Percentiles rank a stretch among this genome's conserved stretches.
These are phyloP conservation scores for Tricholomella constricta DNA, from an alignment of 768 basidiomycete genomes.

Conservation along the genomic window DNA sequence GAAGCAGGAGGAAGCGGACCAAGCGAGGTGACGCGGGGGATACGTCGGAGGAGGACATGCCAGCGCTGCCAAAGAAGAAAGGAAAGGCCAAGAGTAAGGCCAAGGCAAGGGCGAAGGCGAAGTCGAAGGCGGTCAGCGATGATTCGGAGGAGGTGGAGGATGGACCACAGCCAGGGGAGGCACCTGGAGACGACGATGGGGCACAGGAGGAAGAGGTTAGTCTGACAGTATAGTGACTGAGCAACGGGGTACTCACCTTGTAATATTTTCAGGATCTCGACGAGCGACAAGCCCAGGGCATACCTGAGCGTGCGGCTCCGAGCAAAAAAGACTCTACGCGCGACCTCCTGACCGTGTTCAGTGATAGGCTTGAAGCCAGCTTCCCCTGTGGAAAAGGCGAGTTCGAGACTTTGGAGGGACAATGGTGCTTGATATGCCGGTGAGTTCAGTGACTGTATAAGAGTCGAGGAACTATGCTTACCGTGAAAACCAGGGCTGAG, in stretches of 20 bases:
- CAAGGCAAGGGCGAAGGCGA: no score
- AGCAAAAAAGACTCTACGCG: not conserved
- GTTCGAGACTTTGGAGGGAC: not conserved
- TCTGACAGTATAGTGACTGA: not conserved
- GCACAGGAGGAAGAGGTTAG: not conserved
- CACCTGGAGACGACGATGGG: not conserved
- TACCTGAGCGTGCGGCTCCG: not conserved
- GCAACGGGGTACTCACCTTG: no score
- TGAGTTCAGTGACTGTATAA: no score
- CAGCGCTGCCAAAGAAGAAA: no score
- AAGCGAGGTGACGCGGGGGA: no score
- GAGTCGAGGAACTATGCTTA: no score
- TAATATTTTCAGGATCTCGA: slow-evolving; percentile 3
- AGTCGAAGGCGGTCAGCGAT: no score
- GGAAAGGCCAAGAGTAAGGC: no score
- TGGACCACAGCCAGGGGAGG: not conserved
- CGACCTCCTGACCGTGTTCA: slow-evolving; percentile 1
- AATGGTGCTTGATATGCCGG: not conserved
- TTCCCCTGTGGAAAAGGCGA: no score
- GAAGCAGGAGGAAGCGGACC: no score
- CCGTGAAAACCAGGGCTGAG: no score
- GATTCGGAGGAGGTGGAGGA: not conserved
- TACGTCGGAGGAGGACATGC: no score
- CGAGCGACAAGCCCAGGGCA: not conserved
- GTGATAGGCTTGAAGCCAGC: not conserved